phyloP scores from a whole-genome alignment of 2,329 filamentous ascomycete species.

The Bertia moriformis region DNA sequence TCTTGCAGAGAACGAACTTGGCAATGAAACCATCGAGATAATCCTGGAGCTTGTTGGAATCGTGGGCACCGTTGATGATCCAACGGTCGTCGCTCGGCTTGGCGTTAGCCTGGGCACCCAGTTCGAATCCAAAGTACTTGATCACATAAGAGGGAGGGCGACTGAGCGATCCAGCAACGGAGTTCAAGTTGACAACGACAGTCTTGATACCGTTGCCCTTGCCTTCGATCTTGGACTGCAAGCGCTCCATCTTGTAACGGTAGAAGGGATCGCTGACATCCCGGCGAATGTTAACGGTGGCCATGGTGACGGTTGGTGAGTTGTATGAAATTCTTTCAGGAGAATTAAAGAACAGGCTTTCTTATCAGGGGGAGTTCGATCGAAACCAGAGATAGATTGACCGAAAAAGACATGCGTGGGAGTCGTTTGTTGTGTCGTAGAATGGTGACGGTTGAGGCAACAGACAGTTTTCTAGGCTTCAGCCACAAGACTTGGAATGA shows the following conservation, averaged over 20 bases:
- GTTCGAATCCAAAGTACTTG: slow-evolving; percentile 99
- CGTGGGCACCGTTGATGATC: slow-evolving; percentile 99
- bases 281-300: slow-evolving; percentile 83
- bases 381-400: background rate
- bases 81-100: slow-evolving; percentile 95
- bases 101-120: slow-evolving; percentile 95
- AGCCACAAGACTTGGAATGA: background rate
- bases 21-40: slow-evolving; percentile 96
- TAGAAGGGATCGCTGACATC: slow-evolving; percentile 98
- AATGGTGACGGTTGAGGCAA: background rate
- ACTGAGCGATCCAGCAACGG: slow-evolving; percentile 79
- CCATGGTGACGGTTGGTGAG: slow-evolving; percentile 55
- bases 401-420: background rate
- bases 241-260: slow-evolving; percentile 99
- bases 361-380: background rate
- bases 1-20: slow-evolving; percentile 98
- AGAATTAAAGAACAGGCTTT: background rate
- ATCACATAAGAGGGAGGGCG: slow-evolving; percentile 90
- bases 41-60: slow-evolving; percentile 88
- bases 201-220: slow-evolving; percentile 99
- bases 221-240: slow-evolving; percentile 98
- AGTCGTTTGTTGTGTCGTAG: background rate
- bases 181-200: slow-evolving; percentile 91
- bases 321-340: background rate
- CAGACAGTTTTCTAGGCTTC: background rate